These are phyloP conservation scores for Aspergillus transmontanensis DNA, from an alignment of 2,329 filamentous ascomycete species.

Conservation along the genomic window DNA sequence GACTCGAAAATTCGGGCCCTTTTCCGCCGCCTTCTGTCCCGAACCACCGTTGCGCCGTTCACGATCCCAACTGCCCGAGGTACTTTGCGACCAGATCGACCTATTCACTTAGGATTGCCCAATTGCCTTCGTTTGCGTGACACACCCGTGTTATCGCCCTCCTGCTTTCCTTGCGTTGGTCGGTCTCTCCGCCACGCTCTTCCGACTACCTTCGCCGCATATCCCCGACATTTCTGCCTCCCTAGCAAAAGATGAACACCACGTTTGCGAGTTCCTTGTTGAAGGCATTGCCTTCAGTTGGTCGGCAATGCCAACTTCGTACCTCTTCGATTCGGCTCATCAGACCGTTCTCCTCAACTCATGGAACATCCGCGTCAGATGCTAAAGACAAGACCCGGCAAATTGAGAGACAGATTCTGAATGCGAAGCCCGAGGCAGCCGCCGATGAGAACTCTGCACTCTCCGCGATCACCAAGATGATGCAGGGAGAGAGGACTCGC, in stretches of 20 bases:
- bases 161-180: conserved; percentile 2
- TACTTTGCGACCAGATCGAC: conserved; percentile 7
- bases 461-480: conserved; percentile 34
- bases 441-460: conserved; percentile 27
- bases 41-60: conserved; percentile 11
- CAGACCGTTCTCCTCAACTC: conserved; percentile 39
- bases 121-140: background rate
- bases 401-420: conserved; percentile 34
- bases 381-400: conserved; percentile 23
- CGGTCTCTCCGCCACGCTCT: conserved; percentile 14
- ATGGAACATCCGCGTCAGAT: conserved; percentile 21
- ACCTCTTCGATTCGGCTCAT: conserved; percentile 22
- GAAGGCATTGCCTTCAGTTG: conserved; percentile 35
- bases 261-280: conserved; percentile 34
- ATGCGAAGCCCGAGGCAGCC: conserved; percentile 20
- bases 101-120: background rate
- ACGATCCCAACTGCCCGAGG: background rate
- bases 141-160: background rate
- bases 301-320: conserved; percentile 30
- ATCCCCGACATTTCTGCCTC: conserved; percentile 9
- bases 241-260: conserved; percentile 33
- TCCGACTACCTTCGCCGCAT: conserved; percentile 15
- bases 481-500: conserved; percentile 29
- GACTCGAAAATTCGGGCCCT: conserved; percentile 39
- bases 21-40: conserved; percentile 29